These are phyloP conservation scores for Talaromyces rugulosus DNA, from an alignment of 2,329 filamentous ascomycete genomes.

Conservation along the genomic window DNA sequence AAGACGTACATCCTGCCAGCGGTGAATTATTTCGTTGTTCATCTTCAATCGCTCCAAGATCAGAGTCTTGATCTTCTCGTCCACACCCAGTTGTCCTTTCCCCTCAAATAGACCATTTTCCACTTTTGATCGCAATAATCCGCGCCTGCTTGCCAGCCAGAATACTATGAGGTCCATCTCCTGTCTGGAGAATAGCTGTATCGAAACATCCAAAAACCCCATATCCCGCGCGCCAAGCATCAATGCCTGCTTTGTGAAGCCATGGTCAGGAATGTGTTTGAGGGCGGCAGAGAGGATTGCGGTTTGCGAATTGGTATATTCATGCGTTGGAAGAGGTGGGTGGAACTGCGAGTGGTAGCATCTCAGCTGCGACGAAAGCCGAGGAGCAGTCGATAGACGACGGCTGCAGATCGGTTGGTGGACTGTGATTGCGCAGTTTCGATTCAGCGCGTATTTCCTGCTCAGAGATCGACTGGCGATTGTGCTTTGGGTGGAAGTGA, in stretches of 20 bases:
- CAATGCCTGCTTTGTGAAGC: slow-evolving; percentile 73
- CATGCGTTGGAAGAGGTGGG: slow-evolving; percentile 46
- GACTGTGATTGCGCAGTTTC: background rate
- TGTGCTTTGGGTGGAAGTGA: background rate
- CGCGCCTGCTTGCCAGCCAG: slow-evolving; percentile 39
- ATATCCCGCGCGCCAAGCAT: slow-evolving; percentile 75
- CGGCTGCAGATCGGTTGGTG: background rate
- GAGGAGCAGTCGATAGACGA: background rate
- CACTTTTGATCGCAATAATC: slow-evolving; percentile 31
- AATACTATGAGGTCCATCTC: slow-evolving; percentile 70
- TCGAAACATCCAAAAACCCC: slow-evolving; percentile 81
- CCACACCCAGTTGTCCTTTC: slow-evolving; percentile 42
- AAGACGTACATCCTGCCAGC: slow-evolving; percentile 76
- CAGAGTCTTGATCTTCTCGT: slow-evolving; percentile 64
- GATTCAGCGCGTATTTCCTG: background rate
- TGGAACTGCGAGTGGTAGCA: slow-evolving; percentile 73
- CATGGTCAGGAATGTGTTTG: slow-evolving; percentile 70
- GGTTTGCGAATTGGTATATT: slow-evolving; percentile 65
- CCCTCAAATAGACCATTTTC: slow-evolving; percentile 25
- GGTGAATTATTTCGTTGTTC: slow-evolving; percentile 67
- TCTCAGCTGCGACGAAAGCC: slow-evolving; percentile 18
- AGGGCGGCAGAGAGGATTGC: slow-evolving; percentile 79
- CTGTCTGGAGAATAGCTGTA: slow-evolving; percentile 74
- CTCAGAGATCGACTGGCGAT: background rate
- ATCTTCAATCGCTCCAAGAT: slow-evolving; percentile 72